Conservation (phyloP, 495 filamentous ascomycete genomes). For the Cercophora newfieldiana region DNA sequence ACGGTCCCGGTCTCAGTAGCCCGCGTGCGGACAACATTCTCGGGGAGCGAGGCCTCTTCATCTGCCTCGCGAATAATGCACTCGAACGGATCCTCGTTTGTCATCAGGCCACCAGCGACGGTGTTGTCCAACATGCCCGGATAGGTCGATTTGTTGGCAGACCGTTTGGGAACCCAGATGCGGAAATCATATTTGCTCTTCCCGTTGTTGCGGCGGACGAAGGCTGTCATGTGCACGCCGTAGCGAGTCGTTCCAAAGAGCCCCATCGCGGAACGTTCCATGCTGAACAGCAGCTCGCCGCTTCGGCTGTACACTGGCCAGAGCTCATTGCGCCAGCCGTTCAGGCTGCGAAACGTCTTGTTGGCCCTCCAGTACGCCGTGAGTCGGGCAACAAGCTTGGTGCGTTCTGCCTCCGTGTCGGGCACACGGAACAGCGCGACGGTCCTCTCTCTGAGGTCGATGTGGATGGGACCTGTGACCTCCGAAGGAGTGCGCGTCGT, state of each 20-base stretch:
- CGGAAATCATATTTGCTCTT: constrained; percentile 56
- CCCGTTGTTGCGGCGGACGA: constrained; percentile 53
- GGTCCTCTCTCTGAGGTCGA: constrained; percentile 45
- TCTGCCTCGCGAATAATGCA: constrained; percentile 81
- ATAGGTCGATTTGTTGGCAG: constrained; percentile 78
- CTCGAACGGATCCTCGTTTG: constrained; percentile 72
- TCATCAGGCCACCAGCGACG: constrained; percentile 85
- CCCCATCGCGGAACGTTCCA: constrained; percentile 76
- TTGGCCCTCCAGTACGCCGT: constrained; percentile 63
- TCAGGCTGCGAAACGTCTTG: constrained; percentile 67
- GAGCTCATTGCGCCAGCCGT: constrained; percentile 84
- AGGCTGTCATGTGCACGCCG: constrained; percentile 87
- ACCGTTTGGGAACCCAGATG: constrained; percentile 81
- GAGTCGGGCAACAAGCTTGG: constrained; percentile 56
- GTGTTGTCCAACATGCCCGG: constrained; percentile 90
- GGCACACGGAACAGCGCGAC: constrained; percentile 27
- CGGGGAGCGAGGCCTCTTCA: constrained; percentile 87
- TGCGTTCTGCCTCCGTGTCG: constrained; percentile 55
- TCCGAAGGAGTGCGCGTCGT: constrained; percentile 39
- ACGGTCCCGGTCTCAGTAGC: constrained; percentile 66
- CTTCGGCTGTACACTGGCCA: constrained; percentile 77
- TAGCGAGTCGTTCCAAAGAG: constrained; percentile 88
- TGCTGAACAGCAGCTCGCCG: constrained; percentile 65
- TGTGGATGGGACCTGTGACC: constrained; percentile 54
- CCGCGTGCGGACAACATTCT: constrained; percentile 60